Evolutionary conservation across 192 early-diverging fungal species (phyloP).

Genomic region (Backusella tarrabulga): DNA sequence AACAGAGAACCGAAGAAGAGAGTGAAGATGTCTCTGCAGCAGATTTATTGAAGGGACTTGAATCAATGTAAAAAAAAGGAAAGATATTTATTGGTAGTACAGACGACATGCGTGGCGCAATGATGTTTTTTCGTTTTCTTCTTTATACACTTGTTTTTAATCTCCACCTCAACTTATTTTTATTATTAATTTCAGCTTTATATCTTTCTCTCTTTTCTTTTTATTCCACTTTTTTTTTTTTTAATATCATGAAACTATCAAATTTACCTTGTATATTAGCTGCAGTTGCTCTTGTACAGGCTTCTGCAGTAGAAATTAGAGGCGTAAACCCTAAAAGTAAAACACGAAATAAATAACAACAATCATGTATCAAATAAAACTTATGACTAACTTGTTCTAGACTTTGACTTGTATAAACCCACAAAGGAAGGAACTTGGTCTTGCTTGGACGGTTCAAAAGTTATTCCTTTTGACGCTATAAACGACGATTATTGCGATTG

Average conservation of each 20-base stretch:
- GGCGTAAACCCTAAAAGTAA: slow-evolving; percentile 7
- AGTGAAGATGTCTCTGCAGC: slow-evolving; percentile 1
- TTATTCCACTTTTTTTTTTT: neutral
- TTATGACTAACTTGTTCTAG: neutral
- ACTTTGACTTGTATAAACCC: slow-evolving; percentile 20
- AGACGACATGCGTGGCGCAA: neutral
- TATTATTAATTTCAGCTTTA: neutral
- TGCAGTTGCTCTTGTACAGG: neutral
- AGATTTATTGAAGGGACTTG: slow-evolving; percentile 1
- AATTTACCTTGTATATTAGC: slow-evolving; percentile 15
- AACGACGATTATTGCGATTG: slow-evolving; percentile 99
- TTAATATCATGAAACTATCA: neutral
- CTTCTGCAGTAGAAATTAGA: slow-evolving; percentile 7
- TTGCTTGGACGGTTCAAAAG: slow-evolving; percentile 74
- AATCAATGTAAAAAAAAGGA: neutral
- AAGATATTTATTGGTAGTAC: neutral
- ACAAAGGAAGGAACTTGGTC: slow-evolving; percentile 42
- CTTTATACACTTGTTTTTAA: neutral
- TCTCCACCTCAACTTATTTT: neutral
- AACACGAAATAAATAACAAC: neutral
- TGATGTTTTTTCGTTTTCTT: neutral
- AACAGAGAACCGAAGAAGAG: neutral
- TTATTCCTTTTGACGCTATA: slow-evolving; percentile 68
- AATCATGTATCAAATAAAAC: neutral
- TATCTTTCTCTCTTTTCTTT: neutral